These are phyloP conservation scores for Pyrenopolyporus hunteri DNA, from an alignment of 495 filamentous ascomycete genomes.

Conservation along the genomic window DNA sequence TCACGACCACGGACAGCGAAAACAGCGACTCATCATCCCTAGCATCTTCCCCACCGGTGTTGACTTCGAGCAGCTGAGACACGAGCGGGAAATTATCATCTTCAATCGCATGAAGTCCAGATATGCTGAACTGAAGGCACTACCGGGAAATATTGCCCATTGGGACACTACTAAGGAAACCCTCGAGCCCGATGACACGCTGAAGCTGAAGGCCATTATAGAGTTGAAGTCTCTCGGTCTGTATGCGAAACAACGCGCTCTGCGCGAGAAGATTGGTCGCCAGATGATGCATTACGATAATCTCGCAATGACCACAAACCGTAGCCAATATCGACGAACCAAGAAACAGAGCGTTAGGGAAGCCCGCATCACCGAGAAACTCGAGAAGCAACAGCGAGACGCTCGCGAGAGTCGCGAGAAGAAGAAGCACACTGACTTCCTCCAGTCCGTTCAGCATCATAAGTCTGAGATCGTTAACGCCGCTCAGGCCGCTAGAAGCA, in stretches of 20 bases:
- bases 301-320: constrained; percentile 92
- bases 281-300: constrained; percentile 94
- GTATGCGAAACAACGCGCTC: constrained; percentile 79
- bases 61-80: constrained; percentile 77
- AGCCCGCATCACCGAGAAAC: constrained; percentile 94
- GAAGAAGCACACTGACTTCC: constrained; percentile 91
- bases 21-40: constrained; percentile 76
- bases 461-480: constrained; percentile 51
- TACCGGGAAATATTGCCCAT: constrained; percentile 80
- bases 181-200: constrained; percentile 74
- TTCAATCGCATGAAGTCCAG: constrained; percentile 88
- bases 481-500: constrained; percentile 53
- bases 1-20: constrained; percentile 72
- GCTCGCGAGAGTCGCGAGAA: constrained; percentile 92
- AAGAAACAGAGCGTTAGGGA: constrained; percentile 98
- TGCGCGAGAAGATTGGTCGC: constrained; percentile 83
- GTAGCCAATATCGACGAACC: constrained; percentile 84
- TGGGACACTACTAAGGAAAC: constrained; percentile 80
- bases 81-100: constrained; percentile 83
- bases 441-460: constrained; percentile 71
- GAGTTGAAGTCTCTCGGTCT: constrained; percentile 88
- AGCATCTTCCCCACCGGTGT: constrained; percentile 89
- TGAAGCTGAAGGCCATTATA: constrained; percentile 89
- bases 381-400: constrained; percentile 98
- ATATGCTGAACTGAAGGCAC: constrained; percentile 77